Evolutionary conservation across 768 basidiomycete species (phyloP), one percentile per base, ranked within the genome.

Genomic region (Pulveroboletus sp.): DNA sequence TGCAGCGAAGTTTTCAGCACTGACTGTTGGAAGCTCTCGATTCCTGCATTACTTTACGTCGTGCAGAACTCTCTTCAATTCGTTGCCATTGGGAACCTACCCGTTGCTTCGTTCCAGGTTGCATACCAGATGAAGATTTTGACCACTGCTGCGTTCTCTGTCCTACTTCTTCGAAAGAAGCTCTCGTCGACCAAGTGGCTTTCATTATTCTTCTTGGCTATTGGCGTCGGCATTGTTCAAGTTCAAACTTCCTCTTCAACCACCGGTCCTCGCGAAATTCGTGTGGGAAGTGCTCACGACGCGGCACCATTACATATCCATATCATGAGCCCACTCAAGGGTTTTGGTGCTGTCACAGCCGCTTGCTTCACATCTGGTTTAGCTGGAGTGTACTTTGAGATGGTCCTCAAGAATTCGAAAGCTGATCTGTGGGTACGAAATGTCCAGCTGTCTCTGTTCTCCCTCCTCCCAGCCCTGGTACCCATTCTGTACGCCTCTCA

Each of bases 91-190:
- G 82, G 83, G 57, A 98, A 99, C 70, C 81, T 99, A 50, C 91
- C 92, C 35, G 94, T 93, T 46, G 95, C 96, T 13, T 92, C 95
- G 3, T 99, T 97, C 73, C 95, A 98, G 67, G 93, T 97, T 55
- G 90, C 89, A 8, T 95, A 97, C 67, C 93, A 97, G 71, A 94
- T 97, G 93, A 97, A 97, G 70, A 97, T 97, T 65, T 78, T 97
- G 49, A 97, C 93, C 43, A 97, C 93, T 14, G 94, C 93, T 18
- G 91, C 87, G 44, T 94, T 94, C 68, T 91, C 89, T 39, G 92
- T 95, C 47, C 69, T 81, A 2, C 77, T 97, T 53, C 80, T 95
- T 14, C 83, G 92, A 37, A 89, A 77, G 63, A 80, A 77, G 60
- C 74, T 98, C 36, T 76, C 77, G 28, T 69, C 77, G 0, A 76